Base-by-base conservation (phyloP, 108 stramenopile species). In the Chaetoceros tenuissimus region DNA sequence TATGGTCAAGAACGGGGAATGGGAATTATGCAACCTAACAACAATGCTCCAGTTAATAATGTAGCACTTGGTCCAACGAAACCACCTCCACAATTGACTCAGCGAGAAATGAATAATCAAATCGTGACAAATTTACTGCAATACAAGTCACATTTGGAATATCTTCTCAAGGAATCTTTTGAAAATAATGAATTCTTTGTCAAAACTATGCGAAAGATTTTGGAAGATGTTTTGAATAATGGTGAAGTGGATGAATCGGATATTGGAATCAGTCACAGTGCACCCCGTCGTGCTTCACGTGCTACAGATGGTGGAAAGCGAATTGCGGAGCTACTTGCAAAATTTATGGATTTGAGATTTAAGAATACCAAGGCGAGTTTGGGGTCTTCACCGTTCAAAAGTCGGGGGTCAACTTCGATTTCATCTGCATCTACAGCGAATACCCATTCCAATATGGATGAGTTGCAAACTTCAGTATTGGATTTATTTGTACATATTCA, bases 261-360 rank as follows among this genome's bases (percentile, higher is more conserved):
- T 10, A 13, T 10, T 10, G 13, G 34, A 10, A 13, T 13, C 5
- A 40, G 34, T 24, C 7, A 24, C n/a, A 49, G 63, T 19, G 20
- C 62, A 28, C 51, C 67, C 7, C 26, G 54, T 17, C 23, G 64
- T n/a, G 24, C 28, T 21, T 64, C 64, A 8, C 26, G 24, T 20
- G 52, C 62, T 47, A 59, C 49, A 3, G 69, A 75, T 31, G 73
- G 72, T 29, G 79, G 75, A 63, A 74, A 66, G 26, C 53, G 72
- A 19, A 71, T 87, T 28, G 94, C 97, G 28, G 96, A 96, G 61
- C 71, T 84, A 22, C 51, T 97, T 48, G 97, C 97, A 22, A 94
- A 95, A 73, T 79, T 81, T 61, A 75, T 92, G 13, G 90, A 92
- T 69, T 51, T 55, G 24, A 62, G 66, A 28, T 72, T 87, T n/a